Evolutionary conservation across 192 early-diverging fungal genomes (phyloP).

Genomic region (Umbelopsis ramanniana): DNA sequence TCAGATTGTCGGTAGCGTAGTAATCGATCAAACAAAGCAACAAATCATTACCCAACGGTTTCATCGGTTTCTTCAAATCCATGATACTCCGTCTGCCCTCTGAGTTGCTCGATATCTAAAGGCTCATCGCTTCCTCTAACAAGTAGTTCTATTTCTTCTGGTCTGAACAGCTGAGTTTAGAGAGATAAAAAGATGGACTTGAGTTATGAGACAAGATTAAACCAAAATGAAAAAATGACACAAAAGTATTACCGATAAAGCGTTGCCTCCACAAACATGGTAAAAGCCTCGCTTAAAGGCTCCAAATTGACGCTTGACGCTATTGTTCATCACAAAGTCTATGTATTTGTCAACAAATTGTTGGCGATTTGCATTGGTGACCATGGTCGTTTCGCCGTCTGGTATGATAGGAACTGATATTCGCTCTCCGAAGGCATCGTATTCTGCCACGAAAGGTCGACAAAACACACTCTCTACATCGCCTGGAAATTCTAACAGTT

Average conservation of each 20-base stretch:
- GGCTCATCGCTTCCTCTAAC: slow-evolving; percentile 82
- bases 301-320: slow-evolving; percentile 76
- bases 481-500: slow-evolving; percentile 79
- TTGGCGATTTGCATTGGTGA: slow-evolving; percentile 67
- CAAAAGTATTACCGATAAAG: slow-evolving; percentile 57
- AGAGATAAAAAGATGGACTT: not conserved
- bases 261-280: slow-evolving; percentile 86
- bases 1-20: not conserved
- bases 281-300: slow-evolving; percentile 89
- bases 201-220: not conserved
- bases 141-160: slow-evolving; percentile 91
- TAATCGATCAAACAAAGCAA: not conserved
- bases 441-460: slow-evolving; percentile 76
- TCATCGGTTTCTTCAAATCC: slow-evolving; percentile 62
- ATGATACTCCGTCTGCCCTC: slow-evolving; percentile 58
- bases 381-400: slow-evolving; percentile 59
- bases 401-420: slow-evolving; percentile 66
- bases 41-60: slow-evolving; percentile 50
- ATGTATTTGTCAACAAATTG: slow-evolving; percentile 87
- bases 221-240: not conserved
- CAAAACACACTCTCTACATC: slow-evolving; percentile 89
- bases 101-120: slow-evolving; percentile 60
- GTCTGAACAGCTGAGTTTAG: slow-evolving; percentile 66
- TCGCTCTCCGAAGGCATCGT: slow-evolving; percentile 73
- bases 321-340: slow-evolving; percentile 80